A percentile compares a stretch with the other conserved stretches of the same genome.
Conservation (phyloP, 2,329 filamentous ascomycete species). For the Fusarium newnesense region DNA sequence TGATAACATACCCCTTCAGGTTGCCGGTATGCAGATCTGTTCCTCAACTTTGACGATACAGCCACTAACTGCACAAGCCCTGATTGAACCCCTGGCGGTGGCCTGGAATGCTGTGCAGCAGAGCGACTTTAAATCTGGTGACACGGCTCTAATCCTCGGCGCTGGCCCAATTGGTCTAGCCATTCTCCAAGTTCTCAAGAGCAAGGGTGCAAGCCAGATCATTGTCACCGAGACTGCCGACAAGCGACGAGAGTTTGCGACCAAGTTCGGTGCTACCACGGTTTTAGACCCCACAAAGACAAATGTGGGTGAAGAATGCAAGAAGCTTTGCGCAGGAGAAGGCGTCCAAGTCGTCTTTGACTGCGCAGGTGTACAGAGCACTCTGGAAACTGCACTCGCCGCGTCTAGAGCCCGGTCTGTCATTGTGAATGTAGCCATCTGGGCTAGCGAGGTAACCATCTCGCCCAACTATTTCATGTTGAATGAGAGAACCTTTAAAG, state of each 20-base stretch:
- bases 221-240: neutral
- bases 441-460: neutral
- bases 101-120: neutral
- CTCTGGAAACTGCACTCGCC: neutral
- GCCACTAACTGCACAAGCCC: neutral
- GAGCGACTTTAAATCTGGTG: neutral
- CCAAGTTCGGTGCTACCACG: neutral
- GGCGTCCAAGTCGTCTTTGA: neutral
- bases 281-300: neutral
- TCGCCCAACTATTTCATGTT: neutral
- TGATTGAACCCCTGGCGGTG: neutral
- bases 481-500: neutral
- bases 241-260: neutral
- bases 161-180: neutral
- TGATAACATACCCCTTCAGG: neutral
- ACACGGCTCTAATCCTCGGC: neutral
- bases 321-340: neutral
- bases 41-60: fast-evolving
- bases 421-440: neutral
- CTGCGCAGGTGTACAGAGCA: neutral
- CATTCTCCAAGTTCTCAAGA: neutral
- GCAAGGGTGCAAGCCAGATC: neutral
- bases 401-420: neutral
- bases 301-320: neutral
- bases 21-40: neutral